Conservation (phyloP, 2,329 filamentous ascomycete genomes). For the Thelonectria olida region DNA sequence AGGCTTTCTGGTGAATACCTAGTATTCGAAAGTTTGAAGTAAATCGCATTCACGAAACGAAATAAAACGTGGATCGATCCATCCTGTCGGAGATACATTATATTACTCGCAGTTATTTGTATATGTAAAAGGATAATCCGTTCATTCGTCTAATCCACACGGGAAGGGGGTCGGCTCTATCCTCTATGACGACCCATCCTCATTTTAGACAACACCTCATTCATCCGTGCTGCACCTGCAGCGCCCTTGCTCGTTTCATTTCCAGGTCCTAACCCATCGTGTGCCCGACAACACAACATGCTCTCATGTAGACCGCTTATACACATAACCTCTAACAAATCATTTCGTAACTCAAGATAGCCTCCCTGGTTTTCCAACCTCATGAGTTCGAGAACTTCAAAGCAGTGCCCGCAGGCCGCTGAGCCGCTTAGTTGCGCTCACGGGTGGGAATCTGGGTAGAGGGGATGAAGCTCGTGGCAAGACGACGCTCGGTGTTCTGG, state of each 20-base stretch:
- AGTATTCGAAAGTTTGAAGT: no score
- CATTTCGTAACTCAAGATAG: conserved; percentile 34
- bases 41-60: background rate
- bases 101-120: conserved; percentile 14
- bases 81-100: conserved; percentile 2
- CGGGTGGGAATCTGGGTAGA: conserved; percentile 51
- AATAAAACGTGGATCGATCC: background rate
- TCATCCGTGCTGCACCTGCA: conserved; percentile 36
- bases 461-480: conserved; percentile 57
- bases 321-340: conserved; percentile 36
- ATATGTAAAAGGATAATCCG: conserved; percentile 36
- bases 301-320: conserved; percentile 35
- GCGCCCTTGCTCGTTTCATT: conserved; percentile 35
- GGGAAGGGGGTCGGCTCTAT: conserved; percentile 37
- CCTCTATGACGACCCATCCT: conserved; percentile 35
- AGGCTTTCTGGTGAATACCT: background rate
- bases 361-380: conserved; percentile 18
- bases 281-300: conserved; percentile 29
- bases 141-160: conserved; percentile 42
- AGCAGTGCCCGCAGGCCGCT: conserved; percentile 41
- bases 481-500: conserved; percentile 62
- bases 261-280: conserved; percentile 38
- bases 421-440: conserved; percentile 43
- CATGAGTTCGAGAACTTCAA: conserved; percentile 3
- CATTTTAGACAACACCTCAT: conserved; percentile 20